Evolutionary conservation across 2,329 filamentous ascomycete genomes (phyloP), one percentile per base, ranked within the genome.

Genomic region (Dichotomopilus funicola): DNA sequence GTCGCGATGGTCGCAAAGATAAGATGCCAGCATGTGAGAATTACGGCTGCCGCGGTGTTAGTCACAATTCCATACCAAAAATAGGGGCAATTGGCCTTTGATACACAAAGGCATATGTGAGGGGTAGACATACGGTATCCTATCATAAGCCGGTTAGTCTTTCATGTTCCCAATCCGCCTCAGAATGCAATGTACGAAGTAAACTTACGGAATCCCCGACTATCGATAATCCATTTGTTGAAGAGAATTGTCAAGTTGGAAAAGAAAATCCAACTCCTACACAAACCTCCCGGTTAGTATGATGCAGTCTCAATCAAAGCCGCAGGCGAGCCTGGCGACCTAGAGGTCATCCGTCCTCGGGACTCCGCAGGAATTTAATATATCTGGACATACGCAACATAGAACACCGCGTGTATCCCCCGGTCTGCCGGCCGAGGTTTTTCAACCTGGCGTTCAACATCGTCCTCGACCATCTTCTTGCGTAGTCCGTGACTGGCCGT

Each of bases 11-110:
- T 95, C 57, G 92, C 90, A 68, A 97, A 96, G 36, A 85, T 75
- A 73, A 96, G 79, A 77, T 97, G 92, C 87, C 92, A 97, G 79
- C 90, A 94, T 70, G 90, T 95, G 58, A 97, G 82, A 67, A 95
- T 83, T 66, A 90, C 86, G 45, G 62, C 62, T 78, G 45, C 33
- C 19, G 9, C 27, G 6, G 11, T 37, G 51, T 59, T 36, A 61
- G 59, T 54, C 38, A n/a, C 38, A 19, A 27, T 33, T 31, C 4
- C 13, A 40, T 27, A 11, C 13, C 19, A 33, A 36, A 13, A 13
- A 1, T 36, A 4, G 10, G 37, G 46, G 36, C 6, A 13, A 34
- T 27, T 27, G 19, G 19, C 19, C 19, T 27, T 27, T 27, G 19
- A 27, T 27, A 27, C 19, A 27, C 19, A 27, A 27, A 27, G 19